phyloP scores from a whole-genome alignment of 352 stramenopile species.

The Phytophthora hibernalis region DNA sequence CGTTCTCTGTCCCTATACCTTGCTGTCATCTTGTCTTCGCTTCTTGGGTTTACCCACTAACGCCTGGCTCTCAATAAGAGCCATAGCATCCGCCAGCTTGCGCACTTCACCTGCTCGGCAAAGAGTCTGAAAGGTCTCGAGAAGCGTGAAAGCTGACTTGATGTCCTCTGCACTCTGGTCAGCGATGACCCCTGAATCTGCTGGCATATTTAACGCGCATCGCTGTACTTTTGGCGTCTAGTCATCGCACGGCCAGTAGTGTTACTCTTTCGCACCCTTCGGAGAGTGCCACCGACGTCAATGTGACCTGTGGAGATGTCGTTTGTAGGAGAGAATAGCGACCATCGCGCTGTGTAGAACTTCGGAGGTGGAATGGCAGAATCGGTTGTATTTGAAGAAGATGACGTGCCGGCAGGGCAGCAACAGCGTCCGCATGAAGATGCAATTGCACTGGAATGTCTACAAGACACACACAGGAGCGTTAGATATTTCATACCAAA shows the following conservation, averaged over 20 bases:
- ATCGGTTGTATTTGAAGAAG: background rate
- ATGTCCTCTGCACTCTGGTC: conserved; percentile 7
- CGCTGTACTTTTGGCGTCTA: conserved; percentile 7
- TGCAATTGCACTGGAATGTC: conserved; percentile 18
- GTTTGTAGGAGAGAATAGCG: conserved; percentile 5
- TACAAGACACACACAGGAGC: conserved; percentile 5
- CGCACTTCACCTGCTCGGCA: conserved; percentile 1
- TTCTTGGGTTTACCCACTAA: background rate
- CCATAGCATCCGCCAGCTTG: conserved; percentile 14
- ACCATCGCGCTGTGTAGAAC: conserved; percentile 19
- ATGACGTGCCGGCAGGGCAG: conserved; percentile 21
- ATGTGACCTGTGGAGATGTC: conserved; percentile 11
- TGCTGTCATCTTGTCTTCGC: background rate
- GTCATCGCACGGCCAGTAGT: background rate
- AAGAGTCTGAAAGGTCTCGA: conserved; percentile 1
- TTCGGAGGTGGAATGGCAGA: conserved; percentile 14
- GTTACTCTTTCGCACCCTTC: background rate
- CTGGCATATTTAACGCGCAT: background rate
- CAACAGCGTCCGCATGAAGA: conserved; percentile 16
- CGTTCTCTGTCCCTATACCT: background rate
- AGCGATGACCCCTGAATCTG: conserved; percentile 19
- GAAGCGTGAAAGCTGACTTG: background rate
- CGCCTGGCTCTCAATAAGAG: background rate
- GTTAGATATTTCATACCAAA: background rate
- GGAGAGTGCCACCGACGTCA: background rate